phyloP scores from a whole-genome alignment of 2,329 filamentous ascomycete species.

The Colletotrichum australisinense region DNA sequence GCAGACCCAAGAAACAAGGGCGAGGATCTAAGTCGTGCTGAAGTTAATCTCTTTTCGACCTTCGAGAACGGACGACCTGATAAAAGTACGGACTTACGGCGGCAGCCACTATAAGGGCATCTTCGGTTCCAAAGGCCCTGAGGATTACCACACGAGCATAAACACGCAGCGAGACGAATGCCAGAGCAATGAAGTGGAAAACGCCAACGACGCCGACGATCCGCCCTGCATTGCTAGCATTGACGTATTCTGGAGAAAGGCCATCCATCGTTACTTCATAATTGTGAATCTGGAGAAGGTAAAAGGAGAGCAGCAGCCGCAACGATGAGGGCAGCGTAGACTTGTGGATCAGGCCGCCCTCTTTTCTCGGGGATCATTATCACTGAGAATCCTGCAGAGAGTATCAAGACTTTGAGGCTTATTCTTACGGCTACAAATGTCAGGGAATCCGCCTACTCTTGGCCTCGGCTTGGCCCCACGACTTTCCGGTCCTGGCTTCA shows the following conservation, averaged over 20 bases:
- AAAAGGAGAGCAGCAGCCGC: background rate
- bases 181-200: conserved; percentile 39
- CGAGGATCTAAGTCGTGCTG: conserved; percentile 20
- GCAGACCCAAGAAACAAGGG: conserved; percentile 38
- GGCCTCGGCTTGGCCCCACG: background rate
- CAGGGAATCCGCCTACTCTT: background rate
- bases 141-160: conserved; percentile 40
- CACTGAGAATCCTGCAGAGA: too few relatives aligned
- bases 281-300: background rate
- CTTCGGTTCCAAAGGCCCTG: conserved; percentile 42
- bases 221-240: conserved; percentile 32
- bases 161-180: conserved; percentile 40
- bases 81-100: background rate
- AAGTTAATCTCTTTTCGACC: background rate
- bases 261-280: background rate
- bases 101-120: conserved; percentile 41
- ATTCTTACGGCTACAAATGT: background rate
- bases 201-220: conserved; percentile 35
- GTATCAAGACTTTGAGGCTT: background rate
- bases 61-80: too few relatives aligned
- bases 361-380: background rate
- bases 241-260: conserved; percentile 17
- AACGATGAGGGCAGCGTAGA: too few relatives aligned
- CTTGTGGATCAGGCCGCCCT: background rate
- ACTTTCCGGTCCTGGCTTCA: background rate